Percentiles rank a stretch among this genome's conserved stretches.
Conservation (phyloP, 78 protist genomes). For the Dictyostelium capitatum region DNA sequence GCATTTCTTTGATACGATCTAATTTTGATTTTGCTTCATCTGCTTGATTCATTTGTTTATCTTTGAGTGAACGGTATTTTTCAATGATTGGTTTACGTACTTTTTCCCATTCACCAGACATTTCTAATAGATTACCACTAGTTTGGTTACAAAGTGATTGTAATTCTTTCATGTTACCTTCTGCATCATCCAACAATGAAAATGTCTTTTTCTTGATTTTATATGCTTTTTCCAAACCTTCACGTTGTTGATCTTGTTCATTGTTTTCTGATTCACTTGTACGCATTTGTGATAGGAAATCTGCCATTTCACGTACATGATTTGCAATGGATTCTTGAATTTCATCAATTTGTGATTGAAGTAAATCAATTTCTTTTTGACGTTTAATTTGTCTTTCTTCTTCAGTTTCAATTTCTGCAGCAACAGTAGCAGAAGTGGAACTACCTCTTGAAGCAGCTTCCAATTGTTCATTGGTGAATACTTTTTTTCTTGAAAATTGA, state of each 20-base stretch:
- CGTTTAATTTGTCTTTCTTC: slow-evolving; percentile 69
- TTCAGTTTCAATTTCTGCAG: slow-evolving; percentile 37
- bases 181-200: slow-evolving; percentile 82
- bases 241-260: slow-evolving; percentile 63
- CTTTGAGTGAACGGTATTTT: slow-evolving; percentile 69
- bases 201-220: slow-evolving; percentile 81
- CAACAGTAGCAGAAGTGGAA: background rate
- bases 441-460: background rate
- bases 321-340: background rate
- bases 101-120: slow-evolving; percentile 86
- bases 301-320: background rate
- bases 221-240: slow-evolving; percentile 74
- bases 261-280: slow-evolving; percentile 48
- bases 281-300: slow-evolving; percentile 37
- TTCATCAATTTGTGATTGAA: slow-evolving; percentile 39
- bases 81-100: slow-evolving; percentile 76
- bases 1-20: slow-evolving; percentile 71
- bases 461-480: slow-evolving; percentile 62
- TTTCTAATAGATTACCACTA: slow-evolving; percentile 53
- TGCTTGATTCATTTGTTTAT: slow-evolving; percentile 31
- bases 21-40: slow-evolving; percentile 30
- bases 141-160: slow-evolving; percentile 64
- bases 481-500: slow-evolving; percentile 58
- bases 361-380: slow-evolving; percentile 60
- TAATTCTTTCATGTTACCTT: slow-evolving; percentile 61